Base-by-base conservation (phyloP, 1,284 basidiomycete species). In the Pascua guehoae region DNA sequence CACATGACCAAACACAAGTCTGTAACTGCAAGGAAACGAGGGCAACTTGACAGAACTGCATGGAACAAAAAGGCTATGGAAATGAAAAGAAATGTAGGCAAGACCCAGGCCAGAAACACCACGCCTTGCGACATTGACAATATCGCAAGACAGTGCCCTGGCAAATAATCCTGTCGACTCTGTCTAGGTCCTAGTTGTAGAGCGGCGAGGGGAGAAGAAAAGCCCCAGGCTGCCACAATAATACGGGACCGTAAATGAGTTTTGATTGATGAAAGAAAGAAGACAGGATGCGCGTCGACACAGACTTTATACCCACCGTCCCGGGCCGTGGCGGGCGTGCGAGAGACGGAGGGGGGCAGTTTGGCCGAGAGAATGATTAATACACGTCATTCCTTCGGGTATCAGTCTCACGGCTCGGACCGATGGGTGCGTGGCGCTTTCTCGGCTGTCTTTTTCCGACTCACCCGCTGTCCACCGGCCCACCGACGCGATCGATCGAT, bases 21-120 rank as follows among this genome's bases (percentile, higher is more conserved):
- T 7, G 24, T 7, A 32, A 32, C 24, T 3, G 7, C 4, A 32
- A 3, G 4, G 24, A 32, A 32, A 32, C 24, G 24, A 32, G 24
- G 24, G 24, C 24, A 32, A 70, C 62, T 48, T 48, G 41, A n/a
- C 12, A 48, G n/a, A 62, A 38, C 36, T 47, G 41, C 24, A 32
- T 32, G 24, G 24, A 32, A 32, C 24, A 32, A 32, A 32, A 32
- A 32, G 24, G 24, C 24, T 32, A 32, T 32, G 24, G 24, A 32
- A 32, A 32, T 4, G 24, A 32, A 32, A 32, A 58, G 17, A 53
- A 51, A 62, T 73, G 64, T 72, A 61, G 70, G 64, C 71, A 68
- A 62, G 62, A 72, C 68, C 68, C 70, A 74, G 72, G 72, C 71
- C 72, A 62, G 60, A 42, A 42, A 49, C 54, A 61, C 62, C 64